Percentiles rank a stretch among this genome's conserved stretches.
These are phyloP conservation scores for Heliamphora pulchella DNA, from an alignment of 179 eudicot species.

Conservation along the genomic window DNA sequence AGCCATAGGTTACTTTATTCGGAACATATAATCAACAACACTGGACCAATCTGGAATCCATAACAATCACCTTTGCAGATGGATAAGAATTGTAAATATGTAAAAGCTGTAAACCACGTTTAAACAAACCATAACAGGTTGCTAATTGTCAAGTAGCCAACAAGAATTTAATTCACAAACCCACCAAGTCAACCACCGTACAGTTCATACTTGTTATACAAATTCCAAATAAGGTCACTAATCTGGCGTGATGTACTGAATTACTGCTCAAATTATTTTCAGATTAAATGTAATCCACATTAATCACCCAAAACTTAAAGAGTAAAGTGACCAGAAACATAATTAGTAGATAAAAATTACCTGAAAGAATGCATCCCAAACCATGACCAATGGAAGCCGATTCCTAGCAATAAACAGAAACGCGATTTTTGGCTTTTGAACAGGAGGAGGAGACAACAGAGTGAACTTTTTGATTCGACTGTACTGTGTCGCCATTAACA, in stretches of 20 bases:
- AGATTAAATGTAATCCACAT: background rate
- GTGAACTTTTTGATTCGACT: slow-evolving; percentile 21
- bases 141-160: background rate
- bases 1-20: background rate
- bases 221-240: slow-evolving; percentile 1
- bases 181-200: background rate
- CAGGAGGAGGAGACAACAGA: slow-evolving; percentile 25
- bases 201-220: background rate
- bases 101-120: background rate
- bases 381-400: slow-evolving; percentile 67
- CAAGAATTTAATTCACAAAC: background rate
- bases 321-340: background rate
- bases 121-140: background rate
- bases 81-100: background rate
- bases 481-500: slow-evolving; percentile 36
- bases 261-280: background rate
- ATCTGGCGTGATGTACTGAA: background rate
- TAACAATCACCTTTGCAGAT: background rate
- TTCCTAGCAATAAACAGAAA: slow-evolving; percentile 77
- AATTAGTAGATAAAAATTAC: slow-evolving; percentile 20
- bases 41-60: background rate
- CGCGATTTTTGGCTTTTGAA: slow-evolving; percentile 60
- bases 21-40: background rate
- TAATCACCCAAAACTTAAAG: background rate
- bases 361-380: slow-evolving; percentile 83